Conservation (phyloP, 257 asterid genomes). For the Craterostigma plantagineum region DNA sequence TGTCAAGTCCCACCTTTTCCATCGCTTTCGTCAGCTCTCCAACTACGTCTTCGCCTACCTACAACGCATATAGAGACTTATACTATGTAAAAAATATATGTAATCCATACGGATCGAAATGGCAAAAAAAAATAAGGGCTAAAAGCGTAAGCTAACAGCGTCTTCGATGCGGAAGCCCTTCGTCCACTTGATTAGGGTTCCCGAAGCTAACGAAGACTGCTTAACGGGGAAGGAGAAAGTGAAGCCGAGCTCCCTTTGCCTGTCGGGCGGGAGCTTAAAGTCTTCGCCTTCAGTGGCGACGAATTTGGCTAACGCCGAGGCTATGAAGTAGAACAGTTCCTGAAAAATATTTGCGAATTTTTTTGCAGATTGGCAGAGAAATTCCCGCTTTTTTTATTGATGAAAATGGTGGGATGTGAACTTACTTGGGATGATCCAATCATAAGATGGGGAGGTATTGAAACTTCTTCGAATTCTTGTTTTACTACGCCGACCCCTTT, state of each 20-base stretch:
- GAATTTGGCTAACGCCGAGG: conserved; percentile 51
- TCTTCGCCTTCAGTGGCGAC: conserved; percentile 59
- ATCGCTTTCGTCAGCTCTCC: conserved; percentile 64
- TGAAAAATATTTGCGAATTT: no score
- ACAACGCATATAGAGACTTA: conserved; percentile 1
- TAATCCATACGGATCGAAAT: no score
- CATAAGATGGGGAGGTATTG: conserved; percentile 88
- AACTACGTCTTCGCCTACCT: conserved; percentile 87
- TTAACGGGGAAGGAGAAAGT: conserved; percentile 86
- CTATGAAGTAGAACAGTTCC: conserved; percentile 75
- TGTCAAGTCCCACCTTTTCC: conserved; percentile 62
- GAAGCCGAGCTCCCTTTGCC: conserved; percentile 86
- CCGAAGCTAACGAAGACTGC: conserved; percentile 71
- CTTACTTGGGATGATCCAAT: conserved; percentile 68
- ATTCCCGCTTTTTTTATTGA: conserved; percentile 5
- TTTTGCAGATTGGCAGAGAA: no score
- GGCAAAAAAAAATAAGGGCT: no score
- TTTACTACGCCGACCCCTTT: conserved; percentile 24
- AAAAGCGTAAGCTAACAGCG: conserved; percentile 29
- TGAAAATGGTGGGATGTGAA: conserved; percentile 4
- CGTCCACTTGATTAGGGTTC: conserved; percentile 82
- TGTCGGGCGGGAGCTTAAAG: conserved; percentile 39
- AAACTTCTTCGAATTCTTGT: conserved; percentile 42
- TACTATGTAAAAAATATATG: no score
- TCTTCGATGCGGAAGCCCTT: conserved; percentile 82